phyloP scores from a whole-genome alignment of 2,329 filamentous ascomycete genomes.

The Cladophialophora bantiana region DNA sequence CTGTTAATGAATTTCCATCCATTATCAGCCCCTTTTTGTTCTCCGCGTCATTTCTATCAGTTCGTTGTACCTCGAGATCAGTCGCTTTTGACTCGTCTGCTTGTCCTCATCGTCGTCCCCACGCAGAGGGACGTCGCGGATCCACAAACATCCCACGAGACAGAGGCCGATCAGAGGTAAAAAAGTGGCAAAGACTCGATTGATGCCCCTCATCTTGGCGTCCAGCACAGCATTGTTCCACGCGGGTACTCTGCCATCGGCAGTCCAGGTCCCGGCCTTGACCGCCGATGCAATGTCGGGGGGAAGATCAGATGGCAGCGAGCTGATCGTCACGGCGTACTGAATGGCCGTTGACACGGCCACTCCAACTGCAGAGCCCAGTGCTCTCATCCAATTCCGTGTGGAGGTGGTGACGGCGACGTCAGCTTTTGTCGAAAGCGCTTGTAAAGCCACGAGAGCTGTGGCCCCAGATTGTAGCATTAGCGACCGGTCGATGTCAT shows the following conservation, averaged over 20 bases:
- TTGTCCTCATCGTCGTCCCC: background rate
- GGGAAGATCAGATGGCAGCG: background rate
- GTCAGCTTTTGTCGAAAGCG: constrained; percentile 63
- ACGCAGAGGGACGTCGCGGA: background rate
- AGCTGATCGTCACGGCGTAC: constrained; percentile 8
- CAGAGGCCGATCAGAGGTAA: background rate
- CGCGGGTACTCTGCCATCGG: background rate
- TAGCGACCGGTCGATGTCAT: background rate
- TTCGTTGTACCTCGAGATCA: background rate
- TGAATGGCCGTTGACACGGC: constrained; percentile 64
- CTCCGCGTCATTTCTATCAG: background rate
- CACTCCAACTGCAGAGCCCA: constrained; percentile 65
- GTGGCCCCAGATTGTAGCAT: constrained; percentile 24
- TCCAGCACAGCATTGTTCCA: background rate
- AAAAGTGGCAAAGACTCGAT: background rate
- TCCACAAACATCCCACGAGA: background rate
- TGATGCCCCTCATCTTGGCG: background rate
- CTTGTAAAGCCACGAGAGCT: constrained; percentile 64
- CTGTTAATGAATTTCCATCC: too few relatives aligned
- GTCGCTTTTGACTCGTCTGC: background rate
- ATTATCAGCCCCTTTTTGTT: background rate
- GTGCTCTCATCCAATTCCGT: constrained; percentile 67
- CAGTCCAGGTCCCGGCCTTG: background rate
- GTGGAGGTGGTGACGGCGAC: constrained; percentile 68
- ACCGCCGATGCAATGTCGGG: background rate